These are phyloP conservation scores for Wickerhamomyces subpelliculosus DNA, from an alignment of 805 yeast genomes.

Conservation along the genomic window DNA sequence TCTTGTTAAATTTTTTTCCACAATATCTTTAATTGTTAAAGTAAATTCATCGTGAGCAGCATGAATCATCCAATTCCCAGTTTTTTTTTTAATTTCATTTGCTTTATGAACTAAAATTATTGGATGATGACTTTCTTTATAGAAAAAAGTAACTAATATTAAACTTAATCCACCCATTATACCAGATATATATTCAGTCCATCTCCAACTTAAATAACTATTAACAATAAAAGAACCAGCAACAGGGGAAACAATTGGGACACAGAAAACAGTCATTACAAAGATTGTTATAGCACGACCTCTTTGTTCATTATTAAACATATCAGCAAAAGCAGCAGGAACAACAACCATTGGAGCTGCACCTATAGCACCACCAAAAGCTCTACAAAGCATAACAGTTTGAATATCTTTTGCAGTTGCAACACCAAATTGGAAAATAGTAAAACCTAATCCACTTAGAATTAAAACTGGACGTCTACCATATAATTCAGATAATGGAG, in stretches of 20 bases:
- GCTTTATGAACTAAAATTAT: constrained; percentile 60
- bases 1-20: constrained; percentile 54
- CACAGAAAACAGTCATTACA: constrained; percentile 65
- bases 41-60: constrained; percentile 68
- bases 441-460: constrained; percentile 48
- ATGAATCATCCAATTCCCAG: constrained; percentile 78
- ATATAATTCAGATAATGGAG: constrained; percentile 74
- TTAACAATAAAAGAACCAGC: constrained; percentile 62
- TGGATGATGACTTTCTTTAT: constrained; percentile 69
- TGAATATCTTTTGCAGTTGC: constrained; percentile 79
- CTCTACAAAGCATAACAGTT: constrained; percentile 69
- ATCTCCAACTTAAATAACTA: constrained; percentile 68
- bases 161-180: constrained; percentile 44
- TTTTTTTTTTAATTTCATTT: constrained; percentile 48
- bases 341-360: constrained; percentile 82
- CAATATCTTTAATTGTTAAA: constrained; percentile 50
- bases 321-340: constrained; percentile 83
- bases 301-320: constrained; percentile 57
- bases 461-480: constrained; percentile 66
- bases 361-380: constrained; percentile 74
- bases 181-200: constrained; percentile 70
- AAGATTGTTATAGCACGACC: constrained; percentile 76
- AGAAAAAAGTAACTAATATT: constrained; percentile 33
- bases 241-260: constrained; percentile 81
- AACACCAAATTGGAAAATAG: constrained; percentile 59